Evolutionary conservation across 1,284 basidiomycete species (phyloP), one percentile per base, ranked within the genome.

Genomic region (Tausonia pullulans): DNA sequence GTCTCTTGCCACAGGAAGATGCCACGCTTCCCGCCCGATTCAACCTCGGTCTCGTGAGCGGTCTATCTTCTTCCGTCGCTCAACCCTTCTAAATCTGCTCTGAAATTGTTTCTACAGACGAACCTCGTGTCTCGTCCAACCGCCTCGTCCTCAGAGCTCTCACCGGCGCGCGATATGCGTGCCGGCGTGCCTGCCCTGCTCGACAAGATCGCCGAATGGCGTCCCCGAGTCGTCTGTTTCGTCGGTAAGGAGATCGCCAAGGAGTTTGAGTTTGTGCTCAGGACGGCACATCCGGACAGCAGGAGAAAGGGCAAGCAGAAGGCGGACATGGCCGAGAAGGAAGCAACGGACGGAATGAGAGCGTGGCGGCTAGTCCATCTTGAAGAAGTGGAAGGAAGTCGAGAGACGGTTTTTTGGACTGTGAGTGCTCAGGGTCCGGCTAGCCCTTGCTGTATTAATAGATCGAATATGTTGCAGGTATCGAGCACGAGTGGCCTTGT

Each of bases 181-280:
- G 74, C 77, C 0, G 75, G 78, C 4, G 83, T 84, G 0, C 79
- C 80, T 0, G 61, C 69, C 0, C 76, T 91, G 5, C 76, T 87
- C 0, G 68, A 67, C 4, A 90, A 88, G 71, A 74, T 90, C 41
- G 69, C 74, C 0, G 72, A 69, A n/a, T 78, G 79, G 67, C 79
- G 79, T 2, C 87, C 87, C 0, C 77, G 77, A 2, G 76, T 86
- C 4, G 80, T 87, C 0, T 86, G 85, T 69, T 87, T 88, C 70
- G 83, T 88, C 4, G 87, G 87, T 0, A 81, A 87, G 65, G 81
- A 80, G 48, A 88, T 89, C 45, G 85, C 85, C 74, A 79, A 82
- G 48, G 76, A 77, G 5, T 79, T 84, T 63, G 80, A 80, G 62
- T 71, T 71, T 7, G 75, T 76, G 3, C 71, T 75, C 8, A 68